Conservation (phyloP, 495 filamentous ascomycete genomes). For the Annulohypoxylon nitens region DNA sequence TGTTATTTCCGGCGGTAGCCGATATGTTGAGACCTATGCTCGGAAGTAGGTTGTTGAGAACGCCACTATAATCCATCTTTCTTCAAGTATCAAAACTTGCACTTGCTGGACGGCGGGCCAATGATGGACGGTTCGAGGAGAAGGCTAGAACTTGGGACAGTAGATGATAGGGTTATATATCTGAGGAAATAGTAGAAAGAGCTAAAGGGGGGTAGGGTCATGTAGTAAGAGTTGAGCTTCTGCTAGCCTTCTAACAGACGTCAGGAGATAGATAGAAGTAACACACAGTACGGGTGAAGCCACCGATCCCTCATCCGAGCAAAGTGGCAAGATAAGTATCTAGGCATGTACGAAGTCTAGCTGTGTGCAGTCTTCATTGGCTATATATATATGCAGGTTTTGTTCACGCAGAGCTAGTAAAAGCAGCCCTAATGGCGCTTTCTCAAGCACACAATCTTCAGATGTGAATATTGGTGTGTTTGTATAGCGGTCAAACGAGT, state of each 20-base stretch:
- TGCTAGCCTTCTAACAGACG: background rate
- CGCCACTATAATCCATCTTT: conserved; percentile 27
- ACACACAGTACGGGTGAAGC: background rate
- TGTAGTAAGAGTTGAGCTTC: background rate
- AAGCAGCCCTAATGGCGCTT: background rate
- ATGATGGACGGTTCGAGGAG: background rate
- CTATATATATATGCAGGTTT: background rate
- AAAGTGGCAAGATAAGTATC: background rate
- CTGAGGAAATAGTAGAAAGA: background rate
- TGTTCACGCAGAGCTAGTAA: too few species aligned
- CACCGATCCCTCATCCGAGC: background rate
- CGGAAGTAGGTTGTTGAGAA: conserved; percentile 16
- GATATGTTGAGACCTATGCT: conserved; percentile 21
- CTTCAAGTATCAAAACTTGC: background rate
- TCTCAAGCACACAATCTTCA: too few species aligned
- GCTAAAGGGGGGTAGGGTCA: background rate
- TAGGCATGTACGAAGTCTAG: background rate
- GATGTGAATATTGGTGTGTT: background rate
- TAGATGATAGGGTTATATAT: background rate
- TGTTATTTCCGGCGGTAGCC: background rate
- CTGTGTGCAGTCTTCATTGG: background rate
- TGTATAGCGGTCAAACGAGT: too few species aligned
- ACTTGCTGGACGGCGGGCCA: background rate
- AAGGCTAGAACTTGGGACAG: background rate
- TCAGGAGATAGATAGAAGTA: background rate